Evolutionary conservation across 2,329 filamentous ascomycete genomes (phyloP), one percentile per base, ranked within the genome.

Genomic region (Fusarium odoratissimum): DNA sequence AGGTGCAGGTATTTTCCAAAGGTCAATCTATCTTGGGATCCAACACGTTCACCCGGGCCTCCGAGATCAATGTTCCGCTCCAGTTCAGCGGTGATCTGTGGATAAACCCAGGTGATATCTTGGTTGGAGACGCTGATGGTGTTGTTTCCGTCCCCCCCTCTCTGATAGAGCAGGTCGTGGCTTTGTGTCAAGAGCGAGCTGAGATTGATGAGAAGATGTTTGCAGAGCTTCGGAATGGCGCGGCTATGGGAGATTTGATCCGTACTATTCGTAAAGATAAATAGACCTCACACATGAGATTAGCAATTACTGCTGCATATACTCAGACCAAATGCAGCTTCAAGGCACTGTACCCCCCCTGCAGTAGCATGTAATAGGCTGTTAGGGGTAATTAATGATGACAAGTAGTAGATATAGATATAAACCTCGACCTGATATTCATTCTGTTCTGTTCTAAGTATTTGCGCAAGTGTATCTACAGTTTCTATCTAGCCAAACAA

Each of bases 81-180:
- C 75, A 76, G 21, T 75, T 77, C 52, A 69, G 76, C 19, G 73
- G 64, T 1, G 74, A 77, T n/a, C 54, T 80, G 4, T 78, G 77
- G 78, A 65, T 81, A 4, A 70, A 79, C 33, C 79, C 79, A 0
- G 78, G 77, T 2, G 79, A 81, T 31, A 68, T 80, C 5, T 30
- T 80, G 5, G 62, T 80, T 8, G 37, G 78, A 7, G 79, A 81
- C 33, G 72, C 60, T 5, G 76, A 81, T 38, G 79, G 79, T 2
- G 78, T 80, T 2, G 79, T 80, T 0, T 77, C 76, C 3, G 74
- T 75, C 5, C 79, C 79, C 4, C 62, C 64, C 1, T 60, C 48
- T 41, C 48, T 46, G 71, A 63, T 65, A 11, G 78, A 80, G 12
- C 64, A 74, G 21, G 77, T 80, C 5, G 68, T 78, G 12, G 67